Conservation (phyloP, 1,284 basidiomycete species). For the Austroboletus novae-zelandiae region DNA sequence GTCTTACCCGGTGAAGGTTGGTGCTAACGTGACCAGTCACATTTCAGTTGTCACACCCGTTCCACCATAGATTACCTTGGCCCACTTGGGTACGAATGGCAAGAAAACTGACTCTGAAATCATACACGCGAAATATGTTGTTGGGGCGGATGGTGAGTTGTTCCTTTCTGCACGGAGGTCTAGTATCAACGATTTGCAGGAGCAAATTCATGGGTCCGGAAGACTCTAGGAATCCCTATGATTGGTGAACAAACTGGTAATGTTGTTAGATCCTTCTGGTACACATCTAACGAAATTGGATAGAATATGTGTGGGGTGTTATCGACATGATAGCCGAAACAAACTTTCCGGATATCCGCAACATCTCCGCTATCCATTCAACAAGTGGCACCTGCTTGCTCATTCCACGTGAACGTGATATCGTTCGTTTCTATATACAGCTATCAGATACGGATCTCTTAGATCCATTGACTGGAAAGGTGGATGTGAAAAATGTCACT, state of each 20-base stretch:
- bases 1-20: constrained; percentile 54
- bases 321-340: neutral
- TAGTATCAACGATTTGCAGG: constrained; percentile 33
- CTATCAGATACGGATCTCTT: constrained; percentile 50
- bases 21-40: neutral
- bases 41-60: too few species aligned
- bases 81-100: constrained; percentile 8
- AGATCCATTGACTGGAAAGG: constrained; percentile 29
- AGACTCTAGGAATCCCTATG: constrained; percentile 54
- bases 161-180: neutral
- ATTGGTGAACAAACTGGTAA: neutral
- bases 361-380: neutral
- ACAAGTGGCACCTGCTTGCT: neutral
- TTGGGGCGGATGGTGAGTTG: constrained; percentile 55
- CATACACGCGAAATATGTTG: constrained; percentile 49
- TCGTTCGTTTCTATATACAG: constrained; percentile 73
- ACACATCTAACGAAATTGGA: neutral
- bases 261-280: too few species aligned
- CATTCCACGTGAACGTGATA: constrained; percentile 62
- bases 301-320: neutral
- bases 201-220: constrained; percentile 79
- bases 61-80: constrained; percentile 37
- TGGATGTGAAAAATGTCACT: constrained; percentile 47
- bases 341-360: neutral
- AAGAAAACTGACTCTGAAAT: constrained; percentile 17